These are phyloP conservation scores for Backusella macrospora DNA, from an alignment of 192 early-diverging fungal species.

Conservation along the genomic window DNA sequence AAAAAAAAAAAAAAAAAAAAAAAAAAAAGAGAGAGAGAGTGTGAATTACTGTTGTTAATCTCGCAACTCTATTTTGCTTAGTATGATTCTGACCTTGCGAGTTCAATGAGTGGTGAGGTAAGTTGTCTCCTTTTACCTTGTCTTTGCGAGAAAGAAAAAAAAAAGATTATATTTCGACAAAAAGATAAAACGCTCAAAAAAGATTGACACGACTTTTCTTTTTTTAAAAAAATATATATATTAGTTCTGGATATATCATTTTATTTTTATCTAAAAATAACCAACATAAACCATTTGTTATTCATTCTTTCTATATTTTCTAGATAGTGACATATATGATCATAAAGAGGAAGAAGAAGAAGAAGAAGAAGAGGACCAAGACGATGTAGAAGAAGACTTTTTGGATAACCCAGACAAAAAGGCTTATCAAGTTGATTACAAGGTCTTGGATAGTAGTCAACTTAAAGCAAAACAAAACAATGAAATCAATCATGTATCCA, in stretches of 20 bases:
- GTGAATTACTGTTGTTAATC: background rate
- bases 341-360: slow-evolving; percentile 29
- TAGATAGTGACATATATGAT: background rate
- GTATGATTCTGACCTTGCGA: slow-evolving; percentile 14
- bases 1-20: no score
- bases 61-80: background rate
- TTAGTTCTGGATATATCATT: background rate
- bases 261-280: background rate
- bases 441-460: slow-evolving; percentile 60
- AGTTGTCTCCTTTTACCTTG: background rate
- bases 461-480: slow-evolving; percentile 63
- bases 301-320: no score
- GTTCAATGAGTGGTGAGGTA: slow-evolving; percentile 17
- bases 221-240: background rate
- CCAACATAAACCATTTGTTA: background rate
- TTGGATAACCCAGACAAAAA: slow-evolving; percentile 62
- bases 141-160: no score
- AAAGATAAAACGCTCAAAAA: background rate
- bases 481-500: slow-evolving; percentile 73
- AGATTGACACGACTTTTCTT: background rate
- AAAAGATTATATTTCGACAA: background rate
- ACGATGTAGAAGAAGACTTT: slow-evolving; percentile 60
- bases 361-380: slow-evolving; percentile 57
- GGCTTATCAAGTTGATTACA: slow-evolving; percentile 78
- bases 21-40: no score